Evolutionary conservation across 2,329 filamentous ascomycete genomes (phyloP), one percentile per base, ranked within the genome.

Genomic region (Periglandula ipomoeae): DNA sequence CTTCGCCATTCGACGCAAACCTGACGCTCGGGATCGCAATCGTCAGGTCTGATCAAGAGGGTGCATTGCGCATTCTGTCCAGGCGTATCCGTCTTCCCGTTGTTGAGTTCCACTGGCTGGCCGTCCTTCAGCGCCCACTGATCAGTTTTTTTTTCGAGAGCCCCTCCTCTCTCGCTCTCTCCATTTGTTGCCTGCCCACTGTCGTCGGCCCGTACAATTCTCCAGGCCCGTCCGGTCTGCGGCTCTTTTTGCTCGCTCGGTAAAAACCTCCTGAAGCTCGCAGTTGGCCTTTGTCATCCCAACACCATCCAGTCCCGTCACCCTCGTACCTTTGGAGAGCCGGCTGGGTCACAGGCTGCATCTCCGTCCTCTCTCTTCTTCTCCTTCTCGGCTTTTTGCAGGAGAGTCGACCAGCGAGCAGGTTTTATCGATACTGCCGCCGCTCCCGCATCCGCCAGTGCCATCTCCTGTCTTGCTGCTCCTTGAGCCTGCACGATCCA

Each of bases 281-380:
- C 50, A 45, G 49, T 49, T 50, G 42, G 47, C 49, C 26, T 45
- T 49, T 49, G 49, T 52, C 50, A 55, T 51, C 48, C 53, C 52
- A 55, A 60, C 54, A 52, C 53, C 53, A 42, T 51, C 49, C 48
- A 55, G 50, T 53, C 50, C 54, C 57, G 53, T 52, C 51, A 51
- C 54, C 52, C 47, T 55, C 50, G 41, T 45, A 50, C 51, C 50
- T 49, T 27, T 52, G 48, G 46, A 49, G 58, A 66, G 57, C 60
- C 59, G 60, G 64, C 64, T 61, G 62, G 65, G 62, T 64, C 62
- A 63, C 63, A 61, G 62, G 63, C 61, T 65, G 57, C 59, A 58
- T 52, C 57, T 64, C 55, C 54, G 50, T 49, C 50, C 53, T 55
- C 52, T 56, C 54, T 56, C 55, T 49, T 56, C 52, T 48, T 52